Evolutionary conservation across 495 filamentous ascomycete species (phyloP).

Genomic region (Penicillium malachiteum): DNA sequence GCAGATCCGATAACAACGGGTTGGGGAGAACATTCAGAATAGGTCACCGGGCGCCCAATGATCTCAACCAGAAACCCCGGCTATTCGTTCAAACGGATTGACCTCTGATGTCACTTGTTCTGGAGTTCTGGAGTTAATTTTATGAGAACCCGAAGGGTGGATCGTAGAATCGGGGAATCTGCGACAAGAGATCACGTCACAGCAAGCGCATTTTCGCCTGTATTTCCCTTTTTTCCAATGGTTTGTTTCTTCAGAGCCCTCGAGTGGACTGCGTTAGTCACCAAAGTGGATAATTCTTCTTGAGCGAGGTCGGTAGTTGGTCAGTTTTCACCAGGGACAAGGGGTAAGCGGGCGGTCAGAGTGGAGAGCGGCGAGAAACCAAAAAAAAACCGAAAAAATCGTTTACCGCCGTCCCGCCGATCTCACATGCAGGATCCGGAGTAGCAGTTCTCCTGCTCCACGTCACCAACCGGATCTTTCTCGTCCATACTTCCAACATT

Average conservation of each 20-base stretch:
- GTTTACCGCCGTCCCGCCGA: neutral
- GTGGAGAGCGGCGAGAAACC: constrained; percentile 6
- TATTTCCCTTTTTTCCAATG: neutral
- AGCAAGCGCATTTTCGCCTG: constrained; percentile 11
- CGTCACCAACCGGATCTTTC: constrained; percentile 13
- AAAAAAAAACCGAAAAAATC: constrained; percentile 6
- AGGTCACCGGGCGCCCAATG: constrained; percentile 10
- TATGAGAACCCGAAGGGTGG: constrained; percentile 10
- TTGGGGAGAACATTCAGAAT: constrained; percentile 19
- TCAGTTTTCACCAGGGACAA: constrained; percentile 7
- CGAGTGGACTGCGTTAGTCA: neutral
- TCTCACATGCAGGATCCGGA: constrained; percentile 7
- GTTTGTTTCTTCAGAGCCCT: neutral
- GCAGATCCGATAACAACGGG: constrained; percentile 21
- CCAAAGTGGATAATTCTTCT: neutral
- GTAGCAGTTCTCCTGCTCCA: constrained; percentile 4
- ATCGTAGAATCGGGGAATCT: neutral
- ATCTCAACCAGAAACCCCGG: constrained; percentile 7
- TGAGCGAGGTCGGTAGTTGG: neutral
- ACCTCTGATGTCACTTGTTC: constrained; percentile 16
- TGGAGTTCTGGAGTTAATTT: neutral
- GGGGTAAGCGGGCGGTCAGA: constrained; percentile 3
- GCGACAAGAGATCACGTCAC: constrained; percentile 12
- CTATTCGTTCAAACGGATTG: constrained; percentile 1
- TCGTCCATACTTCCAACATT: constrained; percentile 6